Percentiles rank a stretch among this genome's conserved stretches.
phyloP scores from a whole-genome alignment of 306 rosid species.

The Castanea crenata region DNA sequence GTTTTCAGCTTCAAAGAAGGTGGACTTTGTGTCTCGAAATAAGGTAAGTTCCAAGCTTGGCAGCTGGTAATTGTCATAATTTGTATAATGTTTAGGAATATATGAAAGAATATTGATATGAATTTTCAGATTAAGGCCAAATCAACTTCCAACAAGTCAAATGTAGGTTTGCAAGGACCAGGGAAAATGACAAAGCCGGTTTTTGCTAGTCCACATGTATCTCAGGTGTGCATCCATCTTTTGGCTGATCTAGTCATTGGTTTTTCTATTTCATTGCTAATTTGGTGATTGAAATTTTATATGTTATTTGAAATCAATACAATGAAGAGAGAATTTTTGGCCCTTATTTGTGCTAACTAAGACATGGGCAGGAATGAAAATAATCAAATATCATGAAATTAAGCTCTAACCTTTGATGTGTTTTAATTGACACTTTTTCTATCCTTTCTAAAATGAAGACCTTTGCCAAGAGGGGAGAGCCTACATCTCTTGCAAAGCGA shows the following conservation, averaged over 20 bases:
- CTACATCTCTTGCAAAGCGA: constrained; percentile 46
- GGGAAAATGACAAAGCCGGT: constrained; percentile 50
- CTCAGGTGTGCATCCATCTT: constrained; percentile 48
- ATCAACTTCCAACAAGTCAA: constrained; percentile 49
- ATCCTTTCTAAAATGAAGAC: constrained; percentile 40
- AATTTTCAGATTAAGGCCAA: constrained; percentile 49
- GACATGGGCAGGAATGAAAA: constrained; percentile 3
- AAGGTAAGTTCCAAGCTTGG: constrained; percentile 50
- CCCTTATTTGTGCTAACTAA: constrained; percentile 3
- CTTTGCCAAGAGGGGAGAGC: constrained; percentile 39
- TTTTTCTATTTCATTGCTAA: neutral
- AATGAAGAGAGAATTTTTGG: neutral
- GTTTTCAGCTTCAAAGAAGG: constrained; percentile 58
- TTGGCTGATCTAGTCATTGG: neutral
- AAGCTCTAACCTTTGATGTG: constrained; percentile 3
- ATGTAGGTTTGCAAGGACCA: constrained; percentile 42
- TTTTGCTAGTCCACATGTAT: constrained; percentile 42
- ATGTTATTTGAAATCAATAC: neutral
- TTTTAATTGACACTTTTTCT: constrained; percentile 17
- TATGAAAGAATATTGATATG: constrained; percentile 12
- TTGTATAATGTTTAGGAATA: constrained; percentile 1
- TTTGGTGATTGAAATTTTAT: neutral
- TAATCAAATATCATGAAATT: neutral
- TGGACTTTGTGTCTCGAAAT: constrained; percentile 40
- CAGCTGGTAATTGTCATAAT: constrained; percentile 8